Percentiles rank a stretch among this genome's conserved stretches.
Evolutionary conservation across 2,329 filamentous ascomycete genomes (phyloP).

Genomic region (Xylaria sp.): DNA sequence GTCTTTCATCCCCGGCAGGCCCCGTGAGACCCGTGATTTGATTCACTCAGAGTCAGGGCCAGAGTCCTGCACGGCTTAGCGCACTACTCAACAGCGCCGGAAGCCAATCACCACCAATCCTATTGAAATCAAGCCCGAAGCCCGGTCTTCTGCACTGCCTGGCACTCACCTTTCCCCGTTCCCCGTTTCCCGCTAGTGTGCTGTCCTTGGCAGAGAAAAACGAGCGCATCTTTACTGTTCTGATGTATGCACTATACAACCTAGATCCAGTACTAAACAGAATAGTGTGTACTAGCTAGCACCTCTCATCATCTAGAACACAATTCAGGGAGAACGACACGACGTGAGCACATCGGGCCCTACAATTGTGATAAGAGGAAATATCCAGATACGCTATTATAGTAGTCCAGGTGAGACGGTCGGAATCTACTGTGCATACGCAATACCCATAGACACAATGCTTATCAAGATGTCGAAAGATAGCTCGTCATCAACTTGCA

Average conservation of each 20-base stretch:
- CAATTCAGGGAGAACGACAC: too few species aligned
- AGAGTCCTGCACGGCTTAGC: constrained; percentile 10
- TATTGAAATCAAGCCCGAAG: constrained; percentile 9
- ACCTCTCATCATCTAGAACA: too few species aligned
- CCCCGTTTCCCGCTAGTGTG: background rate
- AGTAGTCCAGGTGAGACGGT: background rate
- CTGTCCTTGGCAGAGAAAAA: background rate
- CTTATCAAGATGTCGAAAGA: constrained; percentile 19
- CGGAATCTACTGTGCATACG: background rate
- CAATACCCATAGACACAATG: constrained; percentile 21
- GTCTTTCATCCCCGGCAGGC: constrained; percentile 4
- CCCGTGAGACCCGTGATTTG: constrained; percentile 19
- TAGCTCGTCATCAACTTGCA: background rate
- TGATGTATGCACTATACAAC: background rate
- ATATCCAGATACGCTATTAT: background rate
- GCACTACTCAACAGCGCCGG: constrained; percentile 24
- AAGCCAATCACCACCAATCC: constrained; percentile 20
- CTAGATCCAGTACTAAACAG: too few species aligned
- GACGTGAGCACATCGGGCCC: too few species aligned
- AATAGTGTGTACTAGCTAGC: too few species aligned
- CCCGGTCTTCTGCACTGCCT: background rate
- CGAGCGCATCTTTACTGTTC: background rate
- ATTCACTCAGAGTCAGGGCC: constrained; percentile 4
- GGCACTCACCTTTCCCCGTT: constrained; percentile 17
- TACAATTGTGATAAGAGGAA: background rate